A percentile compares a stretch with the other conserved stretches of the same genome.
phyloP scores from a whole-genome alignment of 2,329 filamentous ascomycete genomes.

The Sporothrix humicola region DNA sequence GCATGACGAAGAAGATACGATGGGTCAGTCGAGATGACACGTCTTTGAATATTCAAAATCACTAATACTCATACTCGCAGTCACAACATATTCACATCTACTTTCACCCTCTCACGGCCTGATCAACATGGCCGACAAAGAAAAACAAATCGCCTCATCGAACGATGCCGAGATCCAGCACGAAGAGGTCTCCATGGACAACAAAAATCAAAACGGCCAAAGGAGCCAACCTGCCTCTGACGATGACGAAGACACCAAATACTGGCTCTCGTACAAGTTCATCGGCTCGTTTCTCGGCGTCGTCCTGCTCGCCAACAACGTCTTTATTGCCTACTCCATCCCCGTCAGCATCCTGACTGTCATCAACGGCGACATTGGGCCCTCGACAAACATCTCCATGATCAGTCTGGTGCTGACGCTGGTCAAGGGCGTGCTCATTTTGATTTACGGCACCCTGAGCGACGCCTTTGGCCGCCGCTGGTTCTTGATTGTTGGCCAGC shows the following conservation, averaged over 20 bases:
- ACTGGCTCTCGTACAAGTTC: slow-evolving; percentile 25
- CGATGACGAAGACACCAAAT: neutral
- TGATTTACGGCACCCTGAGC: slow-evolving; percentile 23
- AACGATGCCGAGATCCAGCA: too few species aligned
- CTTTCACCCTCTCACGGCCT: too few species aligned
- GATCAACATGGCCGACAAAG: too few species aligned
- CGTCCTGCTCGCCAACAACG: slow-evolving; percentile 26
- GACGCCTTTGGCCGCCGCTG: slow-evolving; percentile 27
- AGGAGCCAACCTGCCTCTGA: neutral
- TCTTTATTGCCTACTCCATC: slow-evolving; percentile 28
- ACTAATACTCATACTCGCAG: too few species aligned
- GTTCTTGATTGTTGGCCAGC: slow-evolving; percentile 23
- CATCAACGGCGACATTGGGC: slow-evolving; percentile 8
- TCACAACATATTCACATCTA: too few species aligned
- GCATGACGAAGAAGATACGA: too few species aligned
- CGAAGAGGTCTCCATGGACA: too few species aligned
- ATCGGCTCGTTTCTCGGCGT: slow-evolving; percentile 22
- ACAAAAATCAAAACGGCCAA: neutral
- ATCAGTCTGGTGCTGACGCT: neutral
- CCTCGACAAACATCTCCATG: slow-evolving; percentile 2
- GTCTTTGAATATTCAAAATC: too few species aligned
- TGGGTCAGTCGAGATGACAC: too few species aligned
- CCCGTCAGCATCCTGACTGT: slow-evolving; percentile 23
- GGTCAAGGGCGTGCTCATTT: slow-evolving; percentile 25
- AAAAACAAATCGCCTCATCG: too few species aligned